These are phyloP conservation scores for Geosmithia flava DNA, from an alignment of 2,329 filamentous ascomycete genomes.

Conservation along the genomic window DNA sequence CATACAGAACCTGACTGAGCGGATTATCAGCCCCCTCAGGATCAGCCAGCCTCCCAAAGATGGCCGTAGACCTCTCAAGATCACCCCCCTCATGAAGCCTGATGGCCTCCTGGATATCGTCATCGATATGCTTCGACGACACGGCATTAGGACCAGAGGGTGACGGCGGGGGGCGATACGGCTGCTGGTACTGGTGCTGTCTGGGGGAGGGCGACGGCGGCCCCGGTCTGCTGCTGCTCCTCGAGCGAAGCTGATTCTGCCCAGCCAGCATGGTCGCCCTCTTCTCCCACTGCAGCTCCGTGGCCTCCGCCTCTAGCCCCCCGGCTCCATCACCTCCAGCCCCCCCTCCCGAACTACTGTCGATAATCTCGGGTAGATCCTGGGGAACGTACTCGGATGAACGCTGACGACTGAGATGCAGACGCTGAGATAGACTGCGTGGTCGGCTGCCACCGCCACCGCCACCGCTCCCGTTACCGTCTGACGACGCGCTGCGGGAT, in stretches of 20 bases:
- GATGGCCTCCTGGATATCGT: conserved; percentile 91
- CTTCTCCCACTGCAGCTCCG: conserved; percentile 79
- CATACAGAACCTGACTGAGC: conserved; percentile 89
- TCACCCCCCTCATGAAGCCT: conserved; percentile 78
- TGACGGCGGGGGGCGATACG: not conserved
- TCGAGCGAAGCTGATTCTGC: conserved; percentile 35
- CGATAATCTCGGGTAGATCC: conserved; percentile 63
- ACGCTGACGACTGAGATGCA: conserved; percentile 50
- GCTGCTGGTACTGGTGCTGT: not conserved
- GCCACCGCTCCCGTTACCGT: conserved; percentile 8
- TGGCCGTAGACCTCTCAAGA: conserved; percentile 63
- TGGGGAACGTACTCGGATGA: conserved; percentile 65
- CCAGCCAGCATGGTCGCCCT: conserved; percentile 79
- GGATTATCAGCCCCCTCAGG: conserved; percentile 80
- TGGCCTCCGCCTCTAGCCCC: conserved; percentile 28
- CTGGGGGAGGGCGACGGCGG: conserved; percentile 3
- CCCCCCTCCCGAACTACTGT: conserved; percentile 10
- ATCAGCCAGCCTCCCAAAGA: conserved; percentile 78
- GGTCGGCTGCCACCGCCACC: conserved; percentile 1
- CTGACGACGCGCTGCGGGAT: conserved; percentile 28
- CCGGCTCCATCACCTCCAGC: conserved; percentile 18
- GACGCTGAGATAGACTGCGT: conserved; percentile 52
- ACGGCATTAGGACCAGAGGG: conserved; percentile 14
- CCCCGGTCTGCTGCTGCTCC: conserved; percentile 26
- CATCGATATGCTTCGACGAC: conserved; percentile 42